Evolutionary conservation across 495 filamentous ascomycete species (phyloP), one percentile per base, ranked within the genome.

Genomic region (Terfezia claveryi): DNA sequence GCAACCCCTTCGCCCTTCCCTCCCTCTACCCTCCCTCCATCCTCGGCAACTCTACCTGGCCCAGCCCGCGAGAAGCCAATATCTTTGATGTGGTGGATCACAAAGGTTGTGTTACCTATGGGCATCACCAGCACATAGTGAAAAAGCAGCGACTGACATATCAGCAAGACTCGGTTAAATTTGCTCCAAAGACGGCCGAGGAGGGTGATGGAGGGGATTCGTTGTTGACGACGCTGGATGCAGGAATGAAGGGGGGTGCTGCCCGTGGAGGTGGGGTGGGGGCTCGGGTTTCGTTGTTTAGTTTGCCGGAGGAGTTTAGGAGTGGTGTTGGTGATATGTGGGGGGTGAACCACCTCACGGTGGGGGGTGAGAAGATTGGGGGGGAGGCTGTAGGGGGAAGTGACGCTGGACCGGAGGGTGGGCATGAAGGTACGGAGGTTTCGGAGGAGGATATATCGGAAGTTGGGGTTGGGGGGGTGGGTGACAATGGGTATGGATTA

Each of bases 1-100:
- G 73, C 11, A 69, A 83, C 61, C 76, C 83, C 1, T 91, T 91
- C 63, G 76, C 76, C 11, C 79, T 86, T 54, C 81, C 81, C 23
- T 76, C 81, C 59, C 73, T 85, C 44, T 81, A 76, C 74, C 70
- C 68, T 50, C 64, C 70, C 10, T 79, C 75, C 6, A 64, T 61
- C 37, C 70, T 78, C 9, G 51, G 27, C 27, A 32, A 4, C 27
- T 32, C 7, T 7, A 32, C 27, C 51, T 7, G 59, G 59, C 23
- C 54, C 56, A 10, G 55, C 62, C 14, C 23, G 17, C 6, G 49
- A 59, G 23, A 59, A 55, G n/a, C 53, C 57, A 14, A 56, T 64
- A n/a, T 64, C 64, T 44, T 41, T 11, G 32, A 8, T 23, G 27
- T 14, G 27, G 27, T 32, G 27, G 27, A 32, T 4, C 27, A 32